These are phyloP conservation scores for Gaertneriomyces sp. DNA, from an alignment of 192 early-diverging fungal genomes.

Conservation along the genomic window DNA sequence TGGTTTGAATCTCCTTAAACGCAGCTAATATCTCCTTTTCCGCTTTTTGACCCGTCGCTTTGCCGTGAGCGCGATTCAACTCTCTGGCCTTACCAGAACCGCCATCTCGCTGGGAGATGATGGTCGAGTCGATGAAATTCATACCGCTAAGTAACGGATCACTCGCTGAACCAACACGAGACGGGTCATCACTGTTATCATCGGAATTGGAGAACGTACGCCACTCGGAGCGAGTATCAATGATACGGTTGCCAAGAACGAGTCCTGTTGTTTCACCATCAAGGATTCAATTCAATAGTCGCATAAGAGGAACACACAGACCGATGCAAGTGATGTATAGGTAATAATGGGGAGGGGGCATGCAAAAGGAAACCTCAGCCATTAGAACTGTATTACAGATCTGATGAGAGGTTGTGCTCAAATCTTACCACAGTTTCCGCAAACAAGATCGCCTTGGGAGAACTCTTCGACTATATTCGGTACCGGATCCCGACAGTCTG, in stretches of 20 bases:
- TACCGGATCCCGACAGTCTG: constrained; percentile 70
- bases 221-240: constrained; percentile 95
- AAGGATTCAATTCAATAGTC: no score
- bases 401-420: background rate
- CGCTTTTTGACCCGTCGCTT: constrained; percentile 66
- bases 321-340: background rate
- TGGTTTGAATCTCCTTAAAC: constrained; percentile 72
- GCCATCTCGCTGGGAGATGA: constrained; percentile 73
- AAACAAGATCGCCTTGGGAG: constrained; percentile 81
- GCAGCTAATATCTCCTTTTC: constrained; percentile 71
- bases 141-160: constrained; percentile 72
- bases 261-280: constrained; percentile 33
- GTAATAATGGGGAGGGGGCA: no score
- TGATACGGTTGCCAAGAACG: constrained; percentile 81
- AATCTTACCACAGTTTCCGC: constrained; percentile 77
- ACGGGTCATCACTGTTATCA: constrained; percentile 84
- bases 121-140: constrained; percentile 73
- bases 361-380: no score
- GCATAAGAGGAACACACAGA: background rate
- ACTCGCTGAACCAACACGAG: constrained; percentile 78
- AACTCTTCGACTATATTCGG: constrained; percentile 93
- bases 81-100: constrained; percentile 68
- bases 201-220: constrained; percentile 82
- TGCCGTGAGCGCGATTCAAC: constrained; percentile 68
- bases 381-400: no score